phyloP scores from a whole-genome alignment of 495 filamentous ascomycete genomes.

The Xylaria cubensis region DNA sequence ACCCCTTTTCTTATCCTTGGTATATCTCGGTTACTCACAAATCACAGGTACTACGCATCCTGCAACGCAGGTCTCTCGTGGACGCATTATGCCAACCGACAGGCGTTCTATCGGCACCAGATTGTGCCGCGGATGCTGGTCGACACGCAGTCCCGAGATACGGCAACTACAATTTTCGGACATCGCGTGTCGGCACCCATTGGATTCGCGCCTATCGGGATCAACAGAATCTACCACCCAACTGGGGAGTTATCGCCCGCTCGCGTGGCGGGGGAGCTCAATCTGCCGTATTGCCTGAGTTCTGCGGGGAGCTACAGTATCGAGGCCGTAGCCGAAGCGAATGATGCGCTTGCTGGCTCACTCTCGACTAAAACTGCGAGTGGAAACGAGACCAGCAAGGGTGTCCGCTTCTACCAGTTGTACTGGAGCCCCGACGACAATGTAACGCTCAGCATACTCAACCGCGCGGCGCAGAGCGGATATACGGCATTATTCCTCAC shows the following conservation, averaged over 20 bases:
- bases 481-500: slow-evolving; percentile 68
- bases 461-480: slow-evolving; percentile 59
- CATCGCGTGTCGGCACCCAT: slow-evolving; percentile 65
- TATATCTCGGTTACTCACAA: slow-evolving; percentile 10
- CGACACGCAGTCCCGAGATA: slow-evolving; percentile 67
- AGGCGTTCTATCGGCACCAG: slow-evolving; percentile 72
- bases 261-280: slow-evolving; percentile 62
- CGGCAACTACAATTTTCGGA: slow-evolving; percentile 64
- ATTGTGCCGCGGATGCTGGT: slow-evolving; percentile 69
- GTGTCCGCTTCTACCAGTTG: slow-evolving; percentile 65
- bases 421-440: slow-evolving; percentile 72
- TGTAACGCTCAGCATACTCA: slow-evolving; percentile 60
- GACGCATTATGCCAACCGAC: slow-evolving; percentile 71
- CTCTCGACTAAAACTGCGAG: not conserved
- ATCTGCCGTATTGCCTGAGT: slow-evolving; percentile 61
- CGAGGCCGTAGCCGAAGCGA: slow-evolving; percentile 65
- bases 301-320: slow-evolving; percentile 66
- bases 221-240: slow-evolving; percentile 70
- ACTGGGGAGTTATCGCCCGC: slow-evolving; percentile 65
- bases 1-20: not conserved
- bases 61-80: slow-evolving; percentile 69
- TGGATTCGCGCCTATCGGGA: slow-evolving; percentile 70
- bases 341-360: slow-evolving; percentile 35
- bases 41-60: slow-evolving; percentile 63
- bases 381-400: slow-evolving; percentile 24